A percentile compares a stretch with the other conserved stretches of the same genome.
phyloP scores from a whole-genome alignment of 176 grass and related monocot genomes.

The Carex parvula region DNA sequence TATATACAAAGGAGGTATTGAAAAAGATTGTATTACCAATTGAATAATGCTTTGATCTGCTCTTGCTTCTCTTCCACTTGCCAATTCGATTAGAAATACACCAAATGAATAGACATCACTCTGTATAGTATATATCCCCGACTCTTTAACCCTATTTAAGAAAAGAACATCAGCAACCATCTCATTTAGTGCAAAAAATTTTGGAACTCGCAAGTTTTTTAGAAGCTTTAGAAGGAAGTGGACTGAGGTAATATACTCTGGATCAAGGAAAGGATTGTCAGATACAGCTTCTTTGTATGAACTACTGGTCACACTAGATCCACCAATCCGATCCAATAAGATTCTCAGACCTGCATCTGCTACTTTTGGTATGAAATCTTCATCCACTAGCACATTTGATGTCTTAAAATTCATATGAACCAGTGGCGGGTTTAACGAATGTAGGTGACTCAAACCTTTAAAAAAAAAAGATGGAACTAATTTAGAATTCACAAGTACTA shows the following conservation, averaged over 20 bases:
- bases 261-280: slow-evolving; percentile 75
- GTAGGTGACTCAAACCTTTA: slow-evolving; percentile 68
- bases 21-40: slow-evolving; percentile 40
- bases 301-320: slow-evolving; percentile 28
- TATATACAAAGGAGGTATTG: neutral
- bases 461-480: slow-evolving; percentile 15
- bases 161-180: slow-evolving; percentile 8
- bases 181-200: neutral
- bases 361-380: slow-evolving; percentile 75
- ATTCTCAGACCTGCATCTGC: slow-evolving; percentile 60
- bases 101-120: slow-evolving; percentile 95
- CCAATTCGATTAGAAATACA: slow-evolving; percentile 81
- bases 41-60: slow-evolving; percentile 64
- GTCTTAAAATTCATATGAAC: slow-evolving; percentile 95
- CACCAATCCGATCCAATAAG: slow-evolving; percentile 64
- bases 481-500: neutral
- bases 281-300: slow-evolving; percentile 35
- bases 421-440: slow-evolving; percentile 72
- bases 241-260: slow-evolving; percentile 44
- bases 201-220: neutral
- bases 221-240: slow-evolving; percentile 15
- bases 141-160: slow-evolving; percentile 54
- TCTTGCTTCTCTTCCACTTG: slow-evolving; percentile 48
- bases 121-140: slow-evolving; percentile 52
- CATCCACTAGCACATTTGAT: slow-evolving; percentile 84